phyloP scores from a whole-genome alignment of 2,329 filamentous ascomycete genomes.

The Akanthomyces muscarius region DNA sequence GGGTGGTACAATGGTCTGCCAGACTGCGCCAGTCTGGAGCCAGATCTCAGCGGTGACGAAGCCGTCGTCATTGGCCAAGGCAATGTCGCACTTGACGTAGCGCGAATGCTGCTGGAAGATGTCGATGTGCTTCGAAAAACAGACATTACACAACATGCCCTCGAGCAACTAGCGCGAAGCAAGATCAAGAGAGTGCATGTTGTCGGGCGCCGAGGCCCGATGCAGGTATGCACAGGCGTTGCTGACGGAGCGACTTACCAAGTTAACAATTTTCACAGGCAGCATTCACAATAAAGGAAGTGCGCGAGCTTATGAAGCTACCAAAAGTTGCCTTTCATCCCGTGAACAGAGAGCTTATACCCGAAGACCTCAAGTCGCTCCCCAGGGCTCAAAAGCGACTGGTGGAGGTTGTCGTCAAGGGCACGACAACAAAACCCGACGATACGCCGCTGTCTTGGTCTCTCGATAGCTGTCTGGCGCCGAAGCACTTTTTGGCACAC shows the following conservation, averaged over 20 bases:
- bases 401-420: conserved; percentile 76
- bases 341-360: conserved; percentile 62
- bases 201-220: conserved; percentile 82
- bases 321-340: conserved; percentile 67
- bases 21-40: conserved; percentile 68
- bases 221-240: conserved; percentile 58
- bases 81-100: conserved; percentile 93
- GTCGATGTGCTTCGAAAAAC: conserved; percentile 71
- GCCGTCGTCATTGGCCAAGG: conserved; percentile 90
- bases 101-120: conserved; percentile 76
- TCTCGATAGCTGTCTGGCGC: conserved; percentile 79
- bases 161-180: conserved; percentile 69
- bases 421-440: conserved; percentile 50
- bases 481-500: conserved; percentile 60
- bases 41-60: conserved; percentile 73
- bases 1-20: conserved; percentile 98
- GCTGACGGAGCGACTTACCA: neutral
- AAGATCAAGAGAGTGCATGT: conserved; percentile 75
- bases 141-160: conserved; percentile 82
- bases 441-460: conserved; percentile 68
- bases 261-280: conserved; percentile 49
- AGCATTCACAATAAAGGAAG: conserved; percentile 92
- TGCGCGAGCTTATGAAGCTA: conserved; percentile 81
- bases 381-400: conserved; percentile 72
- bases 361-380: conserved; percentile 62